Evolutionary conservation across 371 early-diverging fungal genomes (phyloP).

Genomic region (Apophysomyces variabilis): DNA sequence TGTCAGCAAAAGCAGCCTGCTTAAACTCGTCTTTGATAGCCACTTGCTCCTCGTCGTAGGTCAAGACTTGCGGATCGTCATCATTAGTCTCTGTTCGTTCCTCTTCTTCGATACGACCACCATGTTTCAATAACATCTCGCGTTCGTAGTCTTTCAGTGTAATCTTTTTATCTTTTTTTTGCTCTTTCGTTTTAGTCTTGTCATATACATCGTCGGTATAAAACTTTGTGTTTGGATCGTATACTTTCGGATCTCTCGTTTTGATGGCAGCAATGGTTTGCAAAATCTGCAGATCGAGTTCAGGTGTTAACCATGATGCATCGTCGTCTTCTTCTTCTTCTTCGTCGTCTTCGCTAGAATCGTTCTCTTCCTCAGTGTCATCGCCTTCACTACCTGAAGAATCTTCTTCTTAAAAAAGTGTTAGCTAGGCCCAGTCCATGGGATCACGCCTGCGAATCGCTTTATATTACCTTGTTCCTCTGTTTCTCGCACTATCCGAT

Average conservation of each 20-base stretch:
- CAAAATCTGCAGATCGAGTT: slow-evolving; percentile 90
- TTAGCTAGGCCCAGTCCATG: not conserved
- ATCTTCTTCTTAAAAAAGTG: not conserved
- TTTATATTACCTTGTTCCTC: slow-evolving; percentile 14
- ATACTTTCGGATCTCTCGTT: slow-evolving; percentile 79
- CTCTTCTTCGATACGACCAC: slow-evolving; percentile 69
- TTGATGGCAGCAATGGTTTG: slow-evolving; percentile 85
- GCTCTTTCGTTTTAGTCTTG: slow-evolving; percentile 52
- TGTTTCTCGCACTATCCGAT: not conserved
- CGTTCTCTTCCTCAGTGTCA: slow-evolving; percentile 40
- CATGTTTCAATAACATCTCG: slow-evolving; percentile 70
- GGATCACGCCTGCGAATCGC: not conserved
- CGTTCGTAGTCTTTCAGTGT: slow-evolving; percentile 82
- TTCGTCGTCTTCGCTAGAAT: slow-evolving; percentile 44
- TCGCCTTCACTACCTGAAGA: slow-evolving; percentile 9
- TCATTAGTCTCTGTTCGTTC: slow-evolving; percentile 37
- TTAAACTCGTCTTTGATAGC: slow-evolving; percentile 78
- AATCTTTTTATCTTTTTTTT: slow-evolving; percentile 60
- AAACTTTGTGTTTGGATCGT: slow-evolving; percentile 74
- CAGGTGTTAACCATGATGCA: slow-evolving; percentile 86
- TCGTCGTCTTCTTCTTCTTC: slow-evolving; percentile 89
- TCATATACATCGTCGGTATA: slow-evolving; percentile 71
- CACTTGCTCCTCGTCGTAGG: slow-evolving; percentile 86
- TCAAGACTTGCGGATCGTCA: slow-evolving; percentile 30
- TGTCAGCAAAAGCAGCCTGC: slow-evolving; percentile 41